Percentiles rank a stretch among this genome's conserved stretches.
phyloP scores from a whole-genome alignment of 257 asterid species.

The Verbena officinalis region DNA sequence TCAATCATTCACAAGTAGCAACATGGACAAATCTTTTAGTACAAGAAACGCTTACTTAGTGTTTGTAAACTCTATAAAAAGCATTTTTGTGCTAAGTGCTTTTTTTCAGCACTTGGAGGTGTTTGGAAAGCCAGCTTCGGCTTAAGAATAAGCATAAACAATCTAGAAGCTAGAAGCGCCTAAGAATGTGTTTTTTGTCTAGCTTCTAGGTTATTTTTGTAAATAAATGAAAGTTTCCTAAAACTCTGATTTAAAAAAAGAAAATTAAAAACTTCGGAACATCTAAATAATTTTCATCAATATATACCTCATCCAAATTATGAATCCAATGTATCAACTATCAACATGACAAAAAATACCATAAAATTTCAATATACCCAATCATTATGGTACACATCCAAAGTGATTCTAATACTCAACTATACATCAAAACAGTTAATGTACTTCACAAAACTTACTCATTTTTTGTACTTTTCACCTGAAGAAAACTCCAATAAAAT shows the following conservation, averaged over 20 bases:
- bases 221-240: too few species aligned
- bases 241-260: not conserved
- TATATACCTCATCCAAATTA: not conserved
- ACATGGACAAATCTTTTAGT: not conserved
- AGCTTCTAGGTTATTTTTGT: too few species aligned
- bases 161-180: too few species aligned
- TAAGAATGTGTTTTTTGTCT: too few species aligned
- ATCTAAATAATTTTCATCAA: constrained; percentile 8
- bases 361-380: not conserved
- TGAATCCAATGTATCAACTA: not conserved
- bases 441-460: not conserved
- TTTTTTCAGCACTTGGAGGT: too few species aligned
- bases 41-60: not conserved
- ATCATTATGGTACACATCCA: not conserved
- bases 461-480: not conserved
- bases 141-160: too few species aligned
- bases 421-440: not conserved
- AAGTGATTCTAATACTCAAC: constrained; percentile 11
- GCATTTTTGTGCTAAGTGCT: too few species aligned
- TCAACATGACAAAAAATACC: not conserved
- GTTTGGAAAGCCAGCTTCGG: too few species aligned
- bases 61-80: not conserved
- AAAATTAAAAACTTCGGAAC: not conserved
- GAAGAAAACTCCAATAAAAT: not conserved
- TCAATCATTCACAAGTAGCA: constrained; percentile 17